Evolutionary conservation across 2,329 filamentous ascomycete genomes (phyloP), one percentile per base, ranked within the genome.

Genomic region (Pseudocercospora fijiensis): DNA sequence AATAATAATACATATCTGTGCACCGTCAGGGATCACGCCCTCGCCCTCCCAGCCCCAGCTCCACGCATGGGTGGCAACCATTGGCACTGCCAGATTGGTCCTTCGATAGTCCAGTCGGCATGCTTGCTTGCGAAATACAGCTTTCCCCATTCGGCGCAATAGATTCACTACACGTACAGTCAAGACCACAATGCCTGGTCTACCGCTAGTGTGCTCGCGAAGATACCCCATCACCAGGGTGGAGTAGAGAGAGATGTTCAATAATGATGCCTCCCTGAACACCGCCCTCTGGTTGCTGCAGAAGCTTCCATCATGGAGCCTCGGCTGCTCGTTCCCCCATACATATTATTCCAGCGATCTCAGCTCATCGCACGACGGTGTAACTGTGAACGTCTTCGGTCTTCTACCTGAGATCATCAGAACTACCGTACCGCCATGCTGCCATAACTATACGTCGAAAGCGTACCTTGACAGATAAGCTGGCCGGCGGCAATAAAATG

Each of bases 81-180:
- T 49, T 49, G 45, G 18, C 45, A 49, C 45, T 49, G 41, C 60
- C 60, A 61, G 37, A 56, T 28, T 22, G 27, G 52, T 56, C 52
- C 18, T 20, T 20, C n/a, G 28, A 26, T 56, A 11, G 24, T 27
- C 52, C 30, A 56, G 52, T 56, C 52, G 52, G 52, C 28, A 28
- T 56, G 52, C 52, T 56, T 56, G 52, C 52, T 56, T 56, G 52
- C 52, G 52, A 56, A 26, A 49, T 56, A 27, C 16, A 56, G 26
- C 27, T 33, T 56, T 20, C 45, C 45, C 18, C 18, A 49, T 49
- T 24, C 9, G 45, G 45, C 22, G 16, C 45, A 24, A 24, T 24
- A 49, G 18, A 20, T 22, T 49, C 45, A 49, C 45, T 7, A 26
- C 6, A 26, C 24, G 45, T n/a, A 33, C 30, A 37, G n/a, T 5